These are phyloP conservation scores for Myrica gale DNA, from an alignment of 306 rosid species.

Conservation along the genomic window DNA sequence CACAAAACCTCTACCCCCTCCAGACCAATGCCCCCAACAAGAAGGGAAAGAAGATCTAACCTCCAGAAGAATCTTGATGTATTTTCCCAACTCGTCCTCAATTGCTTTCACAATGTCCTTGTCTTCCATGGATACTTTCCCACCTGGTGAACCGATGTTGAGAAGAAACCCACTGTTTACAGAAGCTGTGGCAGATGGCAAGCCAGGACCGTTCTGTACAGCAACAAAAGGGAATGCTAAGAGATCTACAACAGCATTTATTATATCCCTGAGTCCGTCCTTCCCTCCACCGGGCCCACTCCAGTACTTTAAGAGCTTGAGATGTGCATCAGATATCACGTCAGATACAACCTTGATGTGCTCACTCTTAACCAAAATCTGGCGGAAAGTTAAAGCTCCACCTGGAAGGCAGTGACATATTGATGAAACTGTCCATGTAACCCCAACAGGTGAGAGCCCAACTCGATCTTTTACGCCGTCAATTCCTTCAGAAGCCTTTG, in stretches of 20 bases:
- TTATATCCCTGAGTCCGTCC: slow-evolving; percentile 65
- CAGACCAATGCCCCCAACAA: slow-evolving; percentile 9
- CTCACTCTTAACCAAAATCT: slow-evolving; percentile 59
- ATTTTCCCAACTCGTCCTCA: slow-evolving; percentile 83
- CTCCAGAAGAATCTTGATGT: slow-evolving; percentile 73
- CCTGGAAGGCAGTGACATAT: slow-evolving; percentile 78
- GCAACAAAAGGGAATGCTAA: slow-evolving; percentile 95
- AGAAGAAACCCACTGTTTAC: slow-evolving; percentile 85
- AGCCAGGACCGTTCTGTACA: slow-evolving; percentile 78
- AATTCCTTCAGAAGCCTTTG: slow-evolving; percentile 43
- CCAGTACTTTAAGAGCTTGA: slow-evolving; percentile 74
- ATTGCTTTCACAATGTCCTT: slow-evolving; percentile 71
- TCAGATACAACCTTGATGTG: slow-evolving; percentile 66
- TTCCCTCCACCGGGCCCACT: slow-evolving; percentile 88
- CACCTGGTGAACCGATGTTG: slow-evolving; percentile 80
- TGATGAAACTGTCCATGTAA: slow-evolving; percentile 72
- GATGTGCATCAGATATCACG: slow-evolving; percentile 67
- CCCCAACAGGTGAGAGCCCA: slow-evolving; percentile 84
- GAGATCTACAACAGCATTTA: slow-evolving; percentile 65
- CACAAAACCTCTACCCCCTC: background rate
- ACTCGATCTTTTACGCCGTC: slow-evolving; percentile 48
- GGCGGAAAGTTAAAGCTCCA: slow-evolving; percentile 74
- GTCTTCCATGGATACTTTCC: slow-evolving; percentile 76
- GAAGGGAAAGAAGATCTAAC: slow-evolving; percentile 43
- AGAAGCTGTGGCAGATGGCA: slow-evolving; percentile 80